Conservation (phyloP, 192 early-diverging fungal genomes). For the Backusella luteola region DNA sequence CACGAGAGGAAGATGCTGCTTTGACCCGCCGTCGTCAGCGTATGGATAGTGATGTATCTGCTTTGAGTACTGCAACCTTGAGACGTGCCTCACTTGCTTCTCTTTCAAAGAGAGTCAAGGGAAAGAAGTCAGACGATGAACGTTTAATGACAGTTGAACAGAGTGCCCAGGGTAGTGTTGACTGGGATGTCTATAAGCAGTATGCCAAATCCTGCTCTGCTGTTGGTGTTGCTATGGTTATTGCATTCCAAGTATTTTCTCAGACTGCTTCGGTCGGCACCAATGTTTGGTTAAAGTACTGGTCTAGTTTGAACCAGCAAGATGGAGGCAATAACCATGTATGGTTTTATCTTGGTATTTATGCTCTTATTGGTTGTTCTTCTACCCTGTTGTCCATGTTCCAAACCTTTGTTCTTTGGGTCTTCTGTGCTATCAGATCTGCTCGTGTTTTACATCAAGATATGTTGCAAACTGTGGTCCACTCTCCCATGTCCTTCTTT, state of each 20-base stretch:
- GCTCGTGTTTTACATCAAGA: constrained; percentile 68
- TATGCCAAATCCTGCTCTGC: constrained; percentile 80
- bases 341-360: constrained; percentile 71
- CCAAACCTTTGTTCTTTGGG: constrained; percentile 75
- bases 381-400: constrained; percentile 64
- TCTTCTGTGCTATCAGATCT: constrained; percentile 77
- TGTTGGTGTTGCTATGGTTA: constrained; percentile 54
- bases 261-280: constrained; percentile 57
- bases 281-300: constrained; percentile 74
- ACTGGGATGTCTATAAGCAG: constrained; percentile 73
- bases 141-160: constrained; percentile 79
- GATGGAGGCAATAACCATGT: constrained; percentile 39
- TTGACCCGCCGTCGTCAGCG: constrained; percentile 8
- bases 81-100: constrained; percentile 60
- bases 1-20: constrained; percentile 27
- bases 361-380: constrained; percentile 75
- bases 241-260: constrained; percentile 54
- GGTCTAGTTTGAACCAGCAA: constrained; percentile 59
- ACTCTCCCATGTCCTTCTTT: constrained; percentile 75
- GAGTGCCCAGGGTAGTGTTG: constrained; percentile 79
- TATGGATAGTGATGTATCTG: constrained; percentile 10
- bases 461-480: constrained; percentile 75
- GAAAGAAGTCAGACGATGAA: constrained; percentile 26
- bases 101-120: constrained; percentile 8
- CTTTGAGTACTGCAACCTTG: constrained; percentile 42